Conservation (phyloP, 2,329 filamentous ascomycete genomes). For the Xylaria sp. region DNA sequence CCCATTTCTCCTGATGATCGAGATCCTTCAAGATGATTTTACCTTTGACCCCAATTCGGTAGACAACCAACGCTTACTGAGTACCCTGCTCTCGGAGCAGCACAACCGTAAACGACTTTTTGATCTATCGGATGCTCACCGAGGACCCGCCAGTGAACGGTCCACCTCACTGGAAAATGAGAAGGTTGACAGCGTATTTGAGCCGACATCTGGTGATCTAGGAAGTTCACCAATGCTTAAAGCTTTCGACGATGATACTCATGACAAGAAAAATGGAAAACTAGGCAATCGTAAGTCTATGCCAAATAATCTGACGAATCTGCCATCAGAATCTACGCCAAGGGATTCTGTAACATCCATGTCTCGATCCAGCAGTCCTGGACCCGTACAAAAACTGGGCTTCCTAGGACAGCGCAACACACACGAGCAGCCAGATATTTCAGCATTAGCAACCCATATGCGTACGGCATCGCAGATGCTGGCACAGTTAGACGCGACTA, state of each 20-base stretch:
- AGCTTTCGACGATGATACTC: conserved; percentile 60
- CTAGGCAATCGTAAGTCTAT: conserved; percentile 41
- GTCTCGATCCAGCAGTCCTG: conserved; percentile 76
- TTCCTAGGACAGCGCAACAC: conserved; percentile 65
- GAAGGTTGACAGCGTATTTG: conserved; percentile 78
- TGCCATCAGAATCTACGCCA: conserved; percentile 70
- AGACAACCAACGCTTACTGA: conserved; percentile 75
- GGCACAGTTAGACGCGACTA: conserved; percentile 82
- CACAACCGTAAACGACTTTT: conserved; percentile 71
- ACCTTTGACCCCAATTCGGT: conserved; percentile 80
- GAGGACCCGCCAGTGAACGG: conserved; percentile 56
- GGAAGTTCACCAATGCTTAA: conserved; percentile 77
- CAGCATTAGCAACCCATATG: conserved; percentile 87
- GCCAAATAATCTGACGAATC: conserved; percentile 42
- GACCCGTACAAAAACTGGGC: conserved; percentile 68
- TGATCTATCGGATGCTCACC: conserved; percentile 75
- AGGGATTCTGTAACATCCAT: conserved; percentile 75
- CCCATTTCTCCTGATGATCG: conserved; percentile 85
- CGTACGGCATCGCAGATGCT: conserved; percentile 88
- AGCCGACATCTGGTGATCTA: conserved; percentile 82
- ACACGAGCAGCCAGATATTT: conserved; percentile 80
- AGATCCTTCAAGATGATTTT: conserved; percentile 84
- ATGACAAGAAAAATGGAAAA: conserved; percentile 49
- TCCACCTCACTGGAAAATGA: conserved; percentile 55
- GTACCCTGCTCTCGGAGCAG: conserved; percentile 67